Evolutionary conservation across 2,329 filamentous ascomycete genomes (phyloP), one percentile per base, ranked within the genome.

Genomic region (Coniochaeta hoffmannii): DNA sequence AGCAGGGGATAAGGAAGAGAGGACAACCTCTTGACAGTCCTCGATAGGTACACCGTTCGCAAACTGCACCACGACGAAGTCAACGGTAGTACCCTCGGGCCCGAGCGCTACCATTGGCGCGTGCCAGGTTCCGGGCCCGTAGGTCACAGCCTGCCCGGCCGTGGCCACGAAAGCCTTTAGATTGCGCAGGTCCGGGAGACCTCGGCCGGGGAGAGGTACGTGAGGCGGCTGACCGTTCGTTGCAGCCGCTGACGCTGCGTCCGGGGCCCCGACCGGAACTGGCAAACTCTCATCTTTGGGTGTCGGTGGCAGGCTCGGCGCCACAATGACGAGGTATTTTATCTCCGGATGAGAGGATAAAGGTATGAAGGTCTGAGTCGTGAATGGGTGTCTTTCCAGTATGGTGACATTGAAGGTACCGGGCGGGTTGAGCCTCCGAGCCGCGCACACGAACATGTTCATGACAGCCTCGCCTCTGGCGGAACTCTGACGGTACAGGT

Each of bases 41-140:
- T 97, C 93, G 1, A 79, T 73, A 0, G 73, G 81, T 12, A 94
- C 86, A 2, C 89, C 91, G 70, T 95, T 97, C 32, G 86, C 85
- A 73, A 89, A 94, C 74, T 97, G 93, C 61, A 89, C 82, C 1
- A 97, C 93, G 5, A 96, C 82, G 69, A 97, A 97, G 67, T 94
- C 90, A 50, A 97, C 76, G 19, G 85, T 78, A 26, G 74, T 72
- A 72, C 76, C 2, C 64, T 55, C 2, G 67, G 60, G 0, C 92
- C 50, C 50, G 51, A 97, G 71, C 15, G 90, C 91, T 14, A 91
- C 88, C 93, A 99, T 97, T 0, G 94, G 94, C 58, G 93, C 91
- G 75, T 99, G 94, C 83, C 93, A 99, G 54, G 91, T 97, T 5
- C 90, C 94, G 1, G 89, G 85, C 1, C 82, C 90, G 69, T 97